Evolutionary conservation across 2,329 filamentous ascomycete species (phyloP), one percentile per base, ranked within the genome.

Genomic region (Neopestalotiopsis rosae): DNA sequence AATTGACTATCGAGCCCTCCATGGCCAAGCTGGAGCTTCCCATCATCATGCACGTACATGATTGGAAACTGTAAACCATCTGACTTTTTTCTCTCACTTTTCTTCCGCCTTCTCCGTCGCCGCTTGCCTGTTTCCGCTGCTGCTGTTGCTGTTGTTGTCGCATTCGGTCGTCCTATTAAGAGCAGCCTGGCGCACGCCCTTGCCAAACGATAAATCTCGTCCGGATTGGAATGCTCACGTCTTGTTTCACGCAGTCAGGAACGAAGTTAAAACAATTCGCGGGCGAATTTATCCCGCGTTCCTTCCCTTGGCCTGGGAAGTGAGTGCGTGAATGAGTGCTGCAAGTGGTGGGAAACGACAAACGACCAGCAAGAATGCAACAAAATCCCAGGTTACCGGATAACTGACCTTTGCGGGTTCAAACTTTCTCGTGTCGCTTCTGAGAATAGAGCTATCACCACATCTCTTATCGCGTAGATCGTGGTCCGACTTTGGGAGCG

Each of bases 41-140:
- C 7, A 42, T 66, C 49, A 57, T 42, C 49, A 66, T 66, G 63
- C 63, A 56, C 40, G 52, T 57, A 49, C 63, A 65, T 65, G 62
- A 30, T 10, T 66, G 45, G 34, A 14, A 38, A 28, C 24, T 57
- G 42, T 52, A 24, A 52, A 52, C 45, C 20, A 14, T 38, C 34
- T 38, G 34, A 7, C 34, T 45, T 66, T 57, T 28, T 42, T 40
- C 56, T 24, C 40, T 52, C 63, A 14, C 17, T 66, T 58, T 66
- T 24, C 28, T 66, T n/a, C 49, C 28, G 28, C 63, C 57, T 34
- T 38, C 38, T 57, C 49, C 20, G 34, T 38, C 61, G 32, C 24
- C 24, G 24, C 24, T 28, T 28, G 24, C 24, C 24, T 28, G 24
- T 28, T 28, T 34, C 30, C 34, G 34, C 34, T 28, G 10, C 10